phyloP scores from a whole-genome alignment of 495 filamentous ascomycete species.

The Acidomyces sp. region DNA sequence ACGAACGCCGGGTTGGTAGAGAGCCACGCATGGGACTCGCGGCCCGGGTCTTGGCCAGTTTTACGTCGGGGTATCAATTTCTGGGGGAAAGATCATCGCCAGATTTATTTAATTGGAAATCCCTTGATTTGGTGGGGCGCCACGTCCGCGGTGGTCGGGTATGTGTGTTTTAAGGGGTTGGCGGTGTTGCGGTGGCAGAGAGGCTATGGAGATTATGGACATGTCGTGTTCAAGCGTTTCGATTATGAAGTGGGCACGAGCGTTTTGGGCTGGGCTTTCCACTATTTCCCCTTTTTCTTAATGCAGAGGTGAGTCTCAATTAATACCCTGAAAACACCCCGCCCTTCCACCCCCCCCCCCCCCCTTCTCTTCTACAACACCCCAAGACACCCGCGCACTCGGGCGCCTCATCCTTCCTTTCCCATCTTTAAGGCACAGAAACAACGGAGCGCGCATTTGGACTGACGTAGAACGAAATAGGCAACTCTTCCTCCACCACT shows the following conservation, averaged over 20 bases:
- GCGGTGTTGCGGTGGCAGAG: conserved; percentile 90
- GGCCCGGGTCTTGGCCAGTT: conserved; percentile 85
- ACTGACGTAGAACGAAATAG: not conserved
- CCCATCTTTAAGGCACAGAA: not conserved
- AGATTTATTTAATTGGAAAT: conserved; percentile 94
- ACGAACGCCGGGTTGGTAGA: conserved; percentile 95
- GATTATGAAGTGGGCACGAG: conserved; percentile 90
- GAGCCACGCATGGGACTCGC: conserved; percentile 95
- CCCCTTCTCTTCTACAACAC: too few relatives aligned
- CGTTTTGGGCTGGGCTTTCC: conserved; percentile 86
- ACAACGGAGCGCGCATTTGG: not conserved
- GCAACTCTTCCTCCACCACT: conserved; percentile 95
- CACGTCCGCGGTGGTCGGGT: conserved; percentile 66
- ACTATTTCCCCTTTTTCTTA: conserved; percentile 95
- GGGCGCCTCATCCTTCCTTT: not conserved
- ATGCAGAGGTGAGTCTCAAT: conserved; percentile 61
- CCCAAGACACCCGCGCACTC: too few relatives aligned
- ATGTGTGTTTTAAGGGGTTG: conserved; percentile 71
- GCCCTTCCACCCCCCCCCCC: too few relatives aligned
- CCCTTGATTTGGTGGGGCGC: conserved; percentile 91
- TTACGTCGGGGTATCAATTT: conserved; percentile 96
- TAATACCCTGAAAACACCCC: too few relatives aligned
- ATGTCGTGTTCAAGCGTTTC: conserved; percentile 77
- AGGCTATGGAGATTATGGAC: conserved; percentile 71
- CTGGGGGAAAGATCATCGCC: conserved; percentile 88